Percentiles rank a stretch among this genome's conserved stretches.
Conservation (phyloP, 2,329 filamentous ascomycete genomes). For the Pseudogymnoascus verrucosus region DNA sequence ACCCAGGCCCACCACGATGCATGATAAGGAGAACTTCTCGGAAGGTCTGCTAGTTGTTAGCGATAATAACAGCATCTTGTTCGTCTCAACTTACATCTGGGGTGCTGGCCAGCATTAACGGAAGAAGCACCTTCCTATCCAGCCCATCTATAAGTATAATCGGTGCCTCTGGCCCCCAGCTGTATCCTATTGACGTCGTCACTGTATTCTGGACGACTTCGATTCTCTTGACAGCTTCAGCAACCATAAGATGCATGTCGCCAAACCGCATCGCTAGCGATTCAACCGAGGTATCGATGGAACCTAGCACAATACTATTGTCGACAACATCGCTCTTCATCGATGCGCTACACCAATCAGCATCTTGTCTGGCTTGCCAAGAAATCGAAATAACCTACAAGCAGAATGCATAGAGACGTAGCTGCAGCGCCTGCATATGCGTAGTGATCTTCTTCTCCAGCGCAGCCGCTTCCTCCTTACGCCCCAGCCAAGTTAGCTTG, state of each 20-base stretch:
- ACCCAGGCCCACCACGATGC: background rate
- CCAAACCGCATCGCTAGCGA: background rate
- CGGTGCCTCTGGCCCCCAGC: background rate
- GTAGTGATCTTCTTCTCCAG: background rate
- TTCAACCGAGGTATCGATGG: background rate
- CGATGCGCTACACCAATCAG: background rate
- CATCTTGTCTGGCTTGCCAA: background rate
- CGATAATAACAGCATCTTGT: background rate
- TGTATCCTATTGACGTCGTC: background rate
- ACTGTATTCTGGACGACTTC: background rate
- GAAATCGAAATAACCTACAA: background rate
- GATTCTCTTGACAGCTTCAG: background rate
- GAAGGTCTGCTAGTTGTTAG: background rate
- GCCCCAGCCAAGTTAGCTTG: background rate
- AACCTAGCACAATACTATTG: background rate
- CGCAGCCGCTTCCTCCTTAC: background rate
- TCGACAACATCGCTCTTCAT: conserved; percentile 1
- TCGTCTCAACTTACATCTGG: background rate
- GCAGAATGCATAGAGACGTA: conserved; percentile 1
- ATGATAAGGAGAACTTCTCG: background rate
- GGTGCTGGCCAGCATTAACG: background rate
- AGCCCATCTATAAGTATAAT: background rate
- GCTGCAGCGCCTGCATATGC: conserved; percentile 1
- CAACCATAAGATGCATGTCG: conserved; percentile 1
- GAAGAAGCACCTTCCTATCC: background rate